Percentiles rank a stretch among this genome's conserved stretches.
phyloP scores from a whole-genome alignment of 2,329 filamentous ascomycete genomes.

The Scortechinia acanthostroma region DNA sequence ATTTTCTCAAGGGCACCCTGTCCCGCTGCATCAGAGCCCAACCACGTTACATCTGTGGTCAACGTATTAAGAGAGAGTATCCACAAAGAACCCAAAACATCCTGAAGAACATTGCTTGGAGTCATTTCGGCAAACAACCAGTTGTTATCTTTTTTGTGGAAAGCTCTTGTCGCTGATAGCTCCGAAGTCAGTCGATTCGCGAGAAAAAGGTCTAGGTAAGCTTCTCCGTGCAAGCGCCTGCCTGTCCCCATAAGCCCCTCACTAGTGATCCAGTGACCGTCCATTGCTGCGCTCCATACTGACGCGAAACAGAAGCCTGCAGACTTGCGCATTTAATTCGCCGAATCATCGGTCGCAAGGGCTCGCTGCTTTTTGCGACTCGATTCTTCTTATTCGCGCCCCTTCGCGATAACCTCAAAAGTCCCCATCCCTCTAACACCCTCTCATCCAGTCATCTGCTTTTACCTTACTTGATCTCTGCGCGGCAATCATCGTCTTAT shows the following conservation, averaged over 20 bases:
- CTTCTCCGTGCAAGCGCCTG: neutral
- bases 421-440: neutral
- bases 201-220: neutral
- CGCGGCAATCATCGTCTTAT: neutral
- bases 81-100: neutral
- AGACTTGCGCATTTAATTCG: neutral
- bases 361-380: neutral
- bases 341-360: neutral
- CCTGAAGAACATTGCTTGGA: neutral
- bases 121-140: too few species aligned
- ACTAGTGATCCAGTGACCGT: neutral
- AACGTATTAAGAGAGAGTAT: neutral
- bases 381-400: too few species aligned
- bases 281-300: neutral
- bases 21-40: slow-evolving; percentile 1
- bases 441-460: neutral
- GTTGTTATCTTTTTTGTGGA: too few species aligned
- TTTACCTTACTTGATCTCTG: neutral
- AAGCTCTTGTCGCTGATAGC: too few species aligned
- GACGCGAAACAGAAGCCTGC: neutral
- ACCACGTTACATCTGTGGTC: slow-evolving; percentile 3
- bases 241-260: neutral
- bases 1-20: neutral
- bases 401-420: neutral
- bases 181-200: neutral